These are phyloP conservation scores for Pseudocercospora pini-densiflorae DNA, from an alignment of 2,329 filamentous ascomycete species.

Conservation along the genomic window DNA sequence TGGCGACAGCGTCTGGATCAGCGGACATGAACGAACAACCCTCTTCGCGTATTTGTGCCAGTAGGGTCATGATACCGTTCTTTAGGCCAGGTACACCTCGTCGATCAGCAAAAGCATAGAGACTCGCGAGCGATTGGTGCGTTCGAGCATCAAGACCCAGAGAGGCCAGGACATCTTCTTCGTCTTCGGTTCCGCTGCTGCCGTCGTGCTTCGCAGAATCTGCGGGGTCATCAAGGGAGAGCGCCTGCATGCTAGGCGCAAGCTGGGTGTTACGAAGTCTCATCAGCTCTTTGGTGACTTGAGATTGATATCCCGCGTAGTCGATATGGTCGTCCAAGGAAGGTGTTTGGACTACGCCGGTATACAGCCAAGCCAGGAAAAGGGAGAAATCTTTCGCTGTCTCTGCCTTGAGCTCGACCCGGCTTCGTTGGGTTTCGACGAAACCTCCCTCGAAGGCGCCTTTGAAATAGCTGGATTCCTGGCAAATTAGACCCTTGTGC, in stretches of 20 bases:
- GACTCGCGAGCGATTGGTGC: not conserved
- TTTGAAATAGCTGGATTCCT: not conserved
- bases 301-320: not conserved
- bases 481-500: not conserved
- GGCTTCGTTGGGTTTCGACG: not conserved
- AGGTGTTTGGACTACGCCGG: not conserved
- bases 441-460: not conserved
- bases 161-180: not conserved
- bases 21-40: not conserved
- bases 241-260: not conserved
- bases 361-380: constrained; percentile 8
- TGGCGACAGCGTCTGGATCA: not conserved
- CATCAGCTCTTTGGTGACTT: not conserved
- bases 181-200: not conserved
- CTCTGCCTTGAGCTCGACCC: not conserved
- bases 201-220: no score
- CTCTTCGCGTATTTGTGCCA: not conserved
- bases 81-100: not conserved
- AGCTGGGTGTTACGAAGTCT: constrained; percentile 1
- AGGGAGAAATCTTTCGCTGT: not conserved
- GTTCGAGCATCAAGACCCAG: not conserved
- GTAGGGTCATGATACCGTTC: not conserved
- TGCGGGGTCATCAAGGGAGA: not conserved
- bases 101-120: not conserved
- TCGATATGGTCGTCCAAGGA: not conserved